A percentile compares a stretch with the other conserved stretches of the same genome.
Conservation (phyloP, 1,139 yeast genomes). For the Wickerhamiella pararugosa region DNA sequence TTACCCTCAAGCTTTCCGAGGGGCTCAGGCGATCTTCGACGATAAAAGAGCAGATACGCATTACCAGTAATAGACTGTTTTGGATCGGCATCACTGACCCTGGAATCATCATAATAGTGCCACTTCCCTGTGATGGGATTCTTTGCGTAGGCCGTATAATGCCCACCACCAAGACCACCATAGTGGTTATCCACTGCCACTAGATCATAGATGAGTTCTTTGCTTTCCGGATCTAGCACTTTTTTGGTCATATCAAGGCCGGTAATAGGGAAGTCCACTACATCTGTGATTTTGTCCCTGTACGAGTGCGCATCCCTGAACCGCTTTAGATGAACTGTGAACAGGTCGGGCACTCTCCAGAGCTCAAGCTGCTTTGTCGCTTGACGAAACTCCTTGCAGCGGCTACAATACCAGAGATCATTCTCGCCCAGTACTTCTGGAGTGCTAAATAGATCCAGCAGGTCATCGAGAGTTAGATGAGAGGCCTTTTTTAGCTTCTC, state of each 20-base stretch:
- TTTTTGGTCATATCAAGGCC: conserved; percentile 58
- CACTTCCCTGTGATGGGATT: conserved; percentile 65
- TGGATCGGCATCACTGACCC: conserved; percentile 48
- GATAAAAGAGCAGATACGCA: conserved; percentile 77
- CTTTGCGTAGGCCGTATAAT: conserved; percentile 80
- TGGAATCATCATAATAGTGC: conserved; percentile 84
- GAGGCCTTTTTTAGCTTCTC: conserved; percentile 32
- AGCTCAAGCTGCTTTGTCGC: conserved; percentile 85
- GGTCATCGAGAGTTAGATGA: conserved; percentile 49
- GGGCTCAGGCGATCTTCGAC: conserved; percentile 34
- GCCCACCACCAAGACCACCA: conserved; percentile 97
- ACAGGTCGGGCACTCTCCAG: conserved; percentile 84
- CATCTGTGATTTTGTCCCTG: conserved; percentile 77
- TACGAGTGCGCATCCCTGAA: conserved; percentile 76
- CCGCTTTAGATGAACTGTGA: conserved; percentile 79
- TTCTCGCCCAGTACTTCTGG: conserved; percentile 80
- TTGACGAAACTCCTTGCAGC: conserved; percentile 74
- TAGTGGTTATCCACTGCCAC: conserved; percentile 90
- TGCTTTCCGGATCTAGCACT: conserved; percentile 25
- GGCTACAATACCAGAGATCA: conserved; percentile 90
- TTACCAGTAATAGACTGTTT: conserved; percentile 52
- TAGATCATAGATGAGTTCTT: conserved; percentile 51
- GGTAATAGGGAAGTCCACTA: conserved; percentile 76
- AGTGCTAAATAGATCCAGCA: conserved; percentile 58
- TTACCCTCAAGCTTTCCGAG: conserved; percentile 17